Percentiles rank a stretch among this genome's conserved stretches.
Evolutionary conservation across 352 stramenopile genomes (phyloP).

Genomic region (Plasmopara muralis): DNA sequence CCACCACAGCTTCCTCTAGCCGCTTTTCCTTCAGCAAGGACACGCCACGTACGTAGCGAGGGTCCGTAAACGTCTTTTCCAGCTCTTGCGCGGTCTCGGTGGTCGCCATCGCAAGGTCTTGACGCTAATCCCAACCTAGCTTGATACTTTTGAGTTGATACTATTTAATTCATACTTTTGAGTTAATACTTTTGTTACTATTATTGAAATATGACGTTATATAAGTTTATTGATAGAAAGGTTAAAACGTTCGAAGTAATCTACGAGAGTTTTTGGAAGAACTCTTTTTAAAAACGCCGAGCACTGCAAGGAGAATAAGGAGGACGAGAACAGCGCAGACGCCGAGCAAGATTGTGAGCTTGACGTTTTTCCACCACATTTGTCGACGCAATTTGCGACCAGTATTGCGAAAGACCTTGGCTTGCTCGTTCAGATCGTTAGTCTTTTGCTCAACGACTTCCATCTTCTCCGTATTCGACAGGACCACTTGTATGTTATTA

Average conservation of each 20-base stretch:
- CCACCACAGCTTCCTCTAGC: conserved; percentile 69
- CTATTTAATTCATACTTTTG: too few relatives aligned
- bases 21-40: conserved; percentile 74
- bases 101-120: conserved; percentile 5
- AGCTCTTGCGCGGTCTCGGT: conserved; percentile 21
- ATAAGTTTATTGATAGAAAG: too few relatives aligned
- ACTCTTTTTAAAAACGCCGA: conserved; percentile 72
- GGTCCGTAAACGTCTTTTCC: conserved; percentile 58
- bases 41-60: conserved; percentile 64
- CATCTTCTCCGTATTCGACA: conserved; percentile 87
- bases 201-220: too few relatives aligned
- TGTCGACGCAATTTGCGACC: conserved; percentile 66
- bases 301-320: conserved; percentile 64
- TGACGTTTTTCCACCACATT: conserved; percentile 87
- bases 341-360: conserved; percentile 59
- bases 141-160: too few relatives aligned
- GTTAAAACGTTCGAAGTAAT: conserved; percentile 8
- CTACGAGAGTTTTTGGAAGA: conserved; percentile 14
- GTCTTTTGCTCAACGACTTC: conserved; percentile 83
- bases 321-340: conserved; percentile 63
- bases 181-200: too few relatives aligned
- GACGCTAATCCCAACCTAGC: too few relatives aligned
- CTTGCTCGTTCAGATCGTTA: conserved; percentile 82
- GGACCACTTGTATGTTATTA: conserved; percentile 83
- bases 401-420: conserved; percentile 82